Evolutionary conservation across 371 early-diverging fungal species (phyloP).

Genomic region (Mucor lusitanicus): DNA sequence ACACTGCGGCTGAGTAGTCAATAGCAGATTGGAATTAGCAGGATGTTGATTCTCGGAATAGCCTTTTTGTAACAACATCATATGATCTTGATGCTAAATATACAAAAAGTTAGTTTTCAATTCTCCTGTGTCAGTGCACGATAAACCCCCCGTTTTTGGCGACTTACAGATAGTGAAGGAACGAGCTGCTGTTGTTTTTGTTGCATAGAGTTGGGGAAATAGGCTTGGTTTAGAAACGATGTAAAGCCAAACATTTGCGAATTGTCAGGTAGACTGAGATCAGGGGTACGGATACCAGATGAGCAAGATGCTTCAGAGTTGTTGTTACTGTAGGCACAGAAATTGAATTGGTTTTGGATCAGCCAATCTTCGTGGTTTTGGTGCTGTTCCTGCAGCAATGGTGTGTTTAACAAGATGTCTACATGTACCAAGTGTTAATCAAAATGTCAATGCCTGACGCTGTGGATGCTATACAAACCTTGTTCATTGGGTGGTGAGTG

Average conservation of each 20-base stretch:
- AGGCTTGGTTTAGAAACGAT: slow-evolving; percentile 5
- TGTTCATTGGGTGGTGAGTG: slow-evolving; percentile 8
- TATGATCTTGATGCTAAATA: slow-evolving; percentile 31
- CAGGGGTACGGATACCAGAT: slow-evolving; percentile 25
- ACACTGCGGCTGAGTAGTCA: neutral
- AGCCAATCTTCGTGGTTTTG: slow-evolving; percentile 7
- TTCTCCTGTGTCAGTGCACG: slow-evolving; percentile 16
- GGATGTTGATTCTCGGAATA: slow-evolving; percentile 4
- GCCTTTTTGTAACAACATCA: slow-evolving; percentile 21
- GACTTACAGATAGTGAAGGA: slow-evolving; percentile 20
- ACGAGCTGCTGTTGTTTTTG: slow-evolving; percentile 4
- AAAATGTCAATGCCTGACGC: neutral
- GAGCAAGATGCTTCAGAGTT: slow-evolving; percentile 19
- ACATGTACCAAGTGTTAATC: neutral
- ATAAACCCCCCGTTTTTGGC: neutral
- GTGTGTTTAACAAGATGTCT: neutral
- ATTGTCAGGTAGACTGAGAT: slow-evolving; percentile 15
- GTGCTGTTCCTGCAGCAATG: slow-evolving; percentile 3
- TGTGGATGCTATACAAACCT: neutral
- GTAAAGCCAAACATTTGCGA: slow-evolving; percentile 5
- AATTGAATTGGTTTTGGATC: slow-evolving; percentile 7
- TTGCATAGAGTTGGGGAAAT: neutral
- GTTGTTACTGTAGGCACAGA: neutral
- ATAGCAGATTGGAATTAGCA: neutral
- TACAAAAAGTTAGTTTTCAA: neutral